Percentiles rank a stretch among this genome's conserved stretches.
Conservation (phyloP, 2,329 filamentous ascomycete genomes). For the Colletotrichum caudatum region DNA sequence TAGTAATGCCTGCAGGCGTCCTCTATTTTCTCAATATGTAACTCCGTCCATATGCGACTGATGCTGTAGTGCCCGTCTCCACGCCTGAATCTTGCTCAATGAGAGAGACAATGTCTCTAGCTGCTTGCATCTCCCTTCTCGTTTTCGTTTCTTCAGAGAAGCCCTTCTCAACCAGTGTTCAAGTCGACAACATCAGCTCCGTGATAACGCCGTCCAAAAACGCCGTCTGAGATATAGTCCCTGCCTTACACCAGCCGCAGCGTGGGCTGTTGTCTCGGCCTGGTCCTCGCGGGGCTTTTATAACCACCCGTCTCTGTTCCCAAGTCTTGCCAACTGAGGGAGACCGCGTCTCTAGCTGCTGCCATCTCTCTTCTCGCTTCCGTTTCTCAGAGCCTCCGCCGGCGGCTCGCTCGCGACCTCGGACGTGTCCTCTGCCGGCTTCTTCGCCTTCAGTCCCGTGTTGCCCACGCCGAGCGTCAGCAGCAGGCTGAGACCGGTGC, state of each 20-base stretch:
- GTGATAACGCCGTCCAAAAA: too few species aligned
- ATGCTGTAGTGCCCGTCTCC: neutral
- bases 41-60: neutral
- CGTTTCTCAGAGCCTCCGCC: neutral
- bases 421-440: neutral
- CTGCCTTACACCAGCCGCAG: too few species aligned
- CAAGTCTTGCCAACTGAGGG: too few species aligned
- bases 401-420: neutral
- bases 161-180: too few species aligned
- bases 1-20: neutral
- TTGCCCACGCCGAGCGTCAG: conserved; percentile 44
- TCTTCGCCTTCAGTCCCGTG: conserved; percentile 43
- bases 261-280: too few species aligned
- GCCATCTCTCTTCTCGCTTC: neutral
- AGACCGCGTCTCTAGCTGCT: too few species aligned
- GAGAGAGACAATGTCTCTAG: too few species aligned
- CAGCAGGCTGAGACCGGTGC: conserved; percentile 39
- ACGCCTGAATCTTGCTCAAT: neutral
- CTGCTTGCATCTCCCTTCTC: neutral
- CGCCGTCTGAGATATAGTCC: too few species aligned
- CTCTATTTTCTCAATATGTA: neutral
- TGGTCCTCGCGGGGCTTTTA: too few species aligned
- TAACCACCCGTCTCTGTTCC: too few species aligned
- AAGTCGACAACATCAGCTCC: too few species aligned
- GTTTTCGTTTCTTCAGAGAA: neutral